Conservation (phyloP, 2,329 filamentous ascomycete genomes). For the Aplosporella prunicola region DNA sequence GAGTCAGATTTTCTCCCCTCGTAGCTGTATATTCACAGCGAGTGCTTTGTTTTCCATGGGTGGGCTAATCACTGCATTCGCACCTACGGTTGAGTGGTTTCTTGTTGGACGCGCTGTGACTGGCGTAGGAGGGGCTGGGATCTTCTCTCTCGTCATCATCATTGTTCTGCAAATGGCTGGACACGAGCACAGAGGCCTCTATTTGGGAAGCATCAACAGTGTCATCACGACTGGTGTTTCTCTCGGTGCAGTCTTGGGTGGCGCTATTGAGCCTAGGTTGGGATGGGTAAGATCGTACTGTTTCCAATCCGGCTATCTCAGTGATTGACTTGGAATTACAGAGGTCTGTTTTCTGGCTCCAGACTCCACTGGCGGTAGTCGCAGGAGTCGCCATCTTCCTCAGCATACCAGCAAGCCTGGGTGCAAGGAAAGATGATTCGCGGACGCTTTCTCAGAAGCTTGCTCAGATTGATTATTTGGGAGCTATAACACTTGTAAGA, state of each 20-base stretch:
- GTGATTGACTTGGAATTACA: slow-evolving; percentile 21
- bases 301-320: no score
- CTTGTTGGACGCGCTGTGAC: slow-evolving; percentile 58
- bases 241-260: slow-evolving; percentile 60
- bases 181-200: slow-evolving; percentile 58
- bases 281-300: slow-evolving; percentile 55
- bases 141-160: slow-evolving; percentile 65
- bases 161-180: slow-evolving; percentile 65
- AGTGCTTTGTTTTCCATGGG: slow-evolving; percentile 52
- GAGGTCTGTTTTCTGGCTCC: slow-evolving; percentile 64
- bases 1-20: slow-evolving; percentile 62
- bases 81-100: slow-evolving; percentile 52
- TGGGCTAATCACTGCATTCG: slow-evolving; percentile 53
- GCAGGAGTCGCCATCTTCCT: slow-evolving; percentile 55
- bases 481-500: slow-evolving; percentile 50
- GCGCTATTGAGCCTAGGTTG: slow-evolving; percentile 50
- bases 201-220: slow-evolving; percentile 64
- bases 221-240: slow-evolving; percentile 64
- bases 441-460: slow-evolving; percentile 45
- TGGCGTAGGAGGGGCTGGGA: slow-evolving; percentile 60
- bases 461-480: slow-evolving; percentile 62
- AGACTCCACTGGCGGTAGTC: slow-evolving; percentile 54
- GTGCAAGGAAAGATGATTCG: slow-evolving; percentile 28
- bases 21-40: slow-evolving; percentile 54
- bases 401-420: slow-evolving; percentile 48